Evolutionary conservation across 225 moss, liverwort and hornwort species (phyloP).

Genomic region (Anthoceros angustus): DNA sequence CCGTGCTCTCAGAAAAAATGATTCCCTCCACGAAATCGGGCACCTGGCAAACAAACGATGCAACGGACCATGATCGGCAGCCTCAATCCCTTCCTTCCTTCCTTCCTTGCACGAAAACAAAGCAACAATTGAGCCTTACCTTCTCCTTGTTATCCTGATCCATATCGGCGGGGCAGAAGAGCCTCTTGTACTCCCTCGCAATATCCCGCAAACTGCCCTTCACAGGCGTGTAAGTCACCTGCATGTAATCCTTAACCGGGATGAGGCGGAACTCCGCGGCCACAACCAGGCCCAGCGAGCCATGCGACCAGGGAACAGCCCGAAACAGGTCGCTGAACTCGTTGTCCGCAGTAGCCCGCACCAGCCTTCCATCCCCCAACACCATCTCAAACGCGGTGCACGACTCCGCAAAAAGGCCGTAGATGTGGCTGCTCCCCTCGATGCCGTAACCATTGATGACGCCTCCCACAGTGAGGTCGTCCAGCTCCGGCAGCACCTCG

Average conservation of each 20-base stretch:
- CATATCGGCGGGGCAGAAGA: slow-evolving; percentile 38
- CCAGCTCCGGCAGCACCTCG: slow-evolving; percentile 49
- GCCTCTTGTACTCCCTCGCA: slow-evolving; percentile 26
- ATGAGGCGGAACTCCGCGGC: slow-evolving; percentile 45
- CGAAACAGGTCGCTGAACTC: slow-evolving; percentile 34
- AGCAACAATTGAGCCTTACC: slow-evolving; percentile 10
- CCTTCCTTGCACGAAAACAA: background rate
- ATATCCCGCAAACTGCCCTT: slow-evolving; percentile 29
- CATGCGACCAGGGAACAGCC: slow-evolving; percentile 52
- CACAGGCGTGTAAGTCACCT: slow-evolving; percentile 37
- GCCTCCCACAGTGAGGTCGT: slow-evolving; percentile 47
- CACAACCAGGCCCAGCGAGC: slow-evolving; percentile 42
- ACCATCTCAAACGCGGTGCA: slow-evolving; percentile 52
- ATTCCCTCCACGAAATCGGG: slow-evolving; percentile 55
- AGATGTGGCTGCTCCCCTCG: slow-evolving; percentile 51
- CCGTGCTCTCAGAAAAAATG: slow-evolving; percentile 28
- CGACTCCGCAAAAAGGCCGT: slow-evolving; percentile 47
- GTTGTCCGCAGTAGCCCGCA: slow-evolving; percentile 35
- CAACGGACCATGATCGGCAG: background rate
- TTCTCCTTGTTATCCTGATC: slow-evolving; percentile 46
- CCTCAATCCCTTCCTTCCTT: background rate
- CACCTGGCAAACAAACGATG: slow-evolving; percentile 14
- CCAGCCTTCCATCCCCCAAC: slow-evolving; percentile 27
- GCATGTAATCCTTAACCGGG: slow-evolving; percentile 39
- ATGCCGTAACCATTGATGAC: slow-evolving; percentile 55